These are phyloP conservation scores for Sanguinoderma infundibulare DNA, from an alignment of 1,284 basidiomycete genomes.

Conservation along the genomic window DNA sequence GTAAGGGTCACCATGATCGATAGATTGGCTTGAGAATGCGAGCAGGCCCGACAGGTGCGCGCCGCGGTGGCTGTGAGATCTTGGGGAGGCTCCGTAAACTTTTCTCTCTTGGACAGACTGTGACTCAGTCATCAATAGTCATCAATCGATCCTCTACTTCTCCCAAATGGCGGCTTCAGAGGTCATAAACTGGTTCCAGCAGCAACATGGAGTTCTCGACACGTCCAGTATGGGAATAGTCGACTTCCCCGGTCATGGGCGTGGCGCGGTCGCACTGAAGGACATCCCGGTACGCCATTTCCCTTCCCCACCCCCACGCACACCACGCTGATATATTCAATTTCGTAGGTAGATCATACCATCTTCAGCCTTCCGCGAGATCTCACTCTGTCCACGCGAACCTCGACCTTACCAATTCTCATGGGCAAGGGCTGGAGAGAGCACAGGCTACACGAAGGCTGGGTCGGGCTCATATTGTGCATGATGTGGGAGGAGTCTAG, in stretches of 20 bases:
- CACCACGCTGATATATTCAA: neutral
- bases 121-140: too few relatives aligned
- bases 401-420: slow-evolving; percentile 64
- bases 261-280: slow-evolving; percentile 72
- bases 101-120: too few relatives aligned
- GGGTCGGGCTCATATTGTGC: slow-evolving; percentile 88
- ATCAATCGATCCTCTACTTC: neutral
- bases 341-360: slow-evolving; percentile 65
- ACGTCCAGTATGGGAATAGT: slow-evolving; percentile 41
- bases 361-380: slow-evolving; percentile 86
- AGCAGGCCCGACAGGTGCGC: too few relatives aligned
- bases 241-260: slow-evolving; percentile 61
- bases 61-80: too few relatives aligned
- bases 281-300: slow-evolving; percentile 66
- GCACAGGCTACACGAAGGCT: slow-evolving; percentile 68
- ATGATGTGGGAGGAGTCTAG: slow-evolving; percentile 93
- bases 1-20: too few relatives aligned
- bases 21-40: too few relatives aligned
- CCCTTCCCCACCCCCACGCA: neutral
- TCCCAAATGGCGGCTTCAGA: slow-evolving; percentile 4
- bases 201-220: slow-evolving; percentile 20
- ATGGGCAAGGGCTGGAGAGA: slow-evolving; percentile 71
- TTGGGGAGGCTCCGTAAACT: too few relatives aligned
- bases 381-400: slow-evolving; percentile 81
- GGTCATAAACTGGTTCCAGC: slow-evolving; percentile 34